phyloP scores from a whole-genome alignment of 176 grass and related monocot genomes.

The Aegilops bicornis region DNA sequence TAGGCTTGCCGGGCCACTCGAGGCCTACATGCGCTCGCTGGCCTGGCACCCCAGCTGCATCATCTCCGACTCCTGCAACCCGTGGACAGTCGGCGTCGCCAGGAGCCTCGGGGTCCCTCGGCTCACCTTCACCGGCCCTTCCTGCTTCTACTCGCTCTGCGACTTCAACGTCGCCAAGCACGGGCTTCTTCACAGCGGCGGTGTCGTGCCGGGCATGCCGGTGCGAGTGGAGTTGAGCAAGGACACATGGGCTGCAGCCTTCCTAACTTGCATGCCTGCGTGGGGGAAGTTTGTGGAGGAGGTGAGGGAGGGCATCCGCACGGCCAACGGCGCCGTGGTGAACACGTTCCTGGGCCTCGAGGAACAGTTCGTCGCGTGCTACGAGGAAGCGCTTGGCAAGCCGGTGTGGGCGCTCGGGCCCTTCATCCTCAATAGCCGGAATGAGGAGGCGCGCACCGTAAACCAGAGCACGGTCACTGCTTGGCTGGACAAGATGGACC shows the following conservation, averaged over 20 bases:
- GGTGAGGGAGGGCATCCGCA: conserved; percentile 8
- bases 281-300: neutral
- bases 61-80: conserved; percentile 46
- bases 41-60: conserved; percentile 28
- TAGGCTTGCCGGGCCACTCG: conserved; percentile 31
- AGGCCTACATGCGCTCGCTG: conserved; percentile 18
- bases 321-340: conserved; percentile 37
- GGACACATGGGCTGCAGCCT: neutral
- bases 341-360: conserved; percentile 60
- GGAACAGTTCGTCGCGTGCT: conserved; percentile 35
- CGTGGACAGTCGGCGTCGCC: conserved; percentile 37
- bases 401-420: conserved; percentile 55
- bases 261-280: neutral
- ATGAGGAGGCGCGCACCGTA: neutral
- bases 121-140: conserved; percentile 43
- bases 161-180: neutral
- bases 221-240: conserved; percentile 33
- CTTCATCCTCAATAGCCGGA: conserved; percentile 31
- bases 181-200: neutral
- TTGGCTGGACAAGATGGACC: conserved; percentile 43
- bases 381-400: conserved; percentile 37
- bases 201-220: conserved; percentile 40
- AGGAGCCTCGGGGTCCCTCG: conserved; percentile 19
- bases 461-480: neutral
- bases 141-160: conserved; percentile 37